Percentiles rank a stretch among this genome's conserved stretches.
These are phyloP conservation scores for Gymnopilus dilepis DNA, from an alignment of 768 basidiomycete species.

Conservation along the genomic window DNA sequence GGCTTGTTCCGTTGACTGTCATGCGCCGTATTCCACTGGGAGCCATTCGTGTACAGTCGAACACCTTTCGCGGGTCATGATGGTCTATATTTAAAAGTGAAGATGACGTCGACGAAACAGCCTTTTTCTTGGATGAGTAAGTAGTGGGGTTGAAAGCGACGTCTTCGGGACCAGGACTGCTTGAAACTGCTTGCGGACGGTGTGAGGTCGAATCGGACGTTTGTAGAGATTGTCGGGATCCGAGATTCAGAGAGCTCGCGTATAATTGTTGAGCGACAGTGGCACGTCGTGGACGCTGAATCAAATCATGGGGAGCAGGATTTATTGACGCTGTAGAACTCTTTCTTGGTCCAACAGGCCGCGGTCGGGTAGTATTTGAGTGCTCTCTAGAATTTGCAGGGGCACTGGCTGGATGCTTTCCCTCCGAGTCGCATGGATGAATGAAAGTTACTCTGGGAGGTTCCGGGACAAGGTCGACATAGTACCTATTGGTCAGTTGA, in stretches of 20 bases:
- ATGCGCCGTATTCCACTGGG: slow-evolving; percentile 28
- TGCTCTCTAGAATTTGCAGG: slow-evolving; percentile 17
- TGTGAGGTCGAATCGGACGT: slow-evolving; percentile 1
- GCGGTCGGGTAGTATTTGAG: slow-evolving; percentile 8
- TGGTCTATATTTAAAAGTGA: slow-evolving; percentile 21
- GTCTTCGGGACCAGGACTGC: slow-evolving; percentile 19
- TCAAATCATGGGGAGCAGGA: slow-evolving; percentile 4
- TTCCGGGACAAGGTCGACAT: slow-evolving; percentile 30
- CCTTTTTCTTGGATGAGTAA: slow-evolving; percentile 8
- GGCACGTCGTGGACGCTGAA: slow-evolving; percentile 22
- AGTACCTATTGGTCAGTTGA: slow-evolving; percentile 29
- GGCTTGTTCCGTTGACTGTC: slow-evolving; percentile 27
- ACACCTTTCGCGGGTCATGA: slow-evolving; percentile 30
- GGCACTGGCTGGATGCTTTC: slow-evolving; percentile 21
- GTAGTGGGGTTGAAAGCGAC: slow-evolving; percentile 14
- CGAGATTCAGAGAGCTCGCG: slow-evolving; percentile 26
- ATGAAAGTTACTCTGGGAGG: slow-evolving; percentile 30
- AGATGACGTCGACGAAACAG: slow-evolving; percentile 27
- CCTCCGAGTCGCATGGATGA: slow-evolving; percentile 28
- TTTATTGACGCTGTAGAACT: slow-evolving; percentile 18
- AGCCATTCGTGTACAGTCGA: slow-evolving; percentile 30
- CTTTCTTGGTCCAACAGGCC: slow-evolving; percentile 21
- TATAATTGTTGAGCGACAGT: slow-evolving; percentile 34
- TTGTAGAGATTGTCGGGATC: background rate
- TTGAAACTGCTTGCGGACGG: slow-evolving; percentile 13